These are phyloP conservation scores for Sambucus nigra DNA, from an alignment of 129 eudicot species.

Conservation along the genomic window DNA sequence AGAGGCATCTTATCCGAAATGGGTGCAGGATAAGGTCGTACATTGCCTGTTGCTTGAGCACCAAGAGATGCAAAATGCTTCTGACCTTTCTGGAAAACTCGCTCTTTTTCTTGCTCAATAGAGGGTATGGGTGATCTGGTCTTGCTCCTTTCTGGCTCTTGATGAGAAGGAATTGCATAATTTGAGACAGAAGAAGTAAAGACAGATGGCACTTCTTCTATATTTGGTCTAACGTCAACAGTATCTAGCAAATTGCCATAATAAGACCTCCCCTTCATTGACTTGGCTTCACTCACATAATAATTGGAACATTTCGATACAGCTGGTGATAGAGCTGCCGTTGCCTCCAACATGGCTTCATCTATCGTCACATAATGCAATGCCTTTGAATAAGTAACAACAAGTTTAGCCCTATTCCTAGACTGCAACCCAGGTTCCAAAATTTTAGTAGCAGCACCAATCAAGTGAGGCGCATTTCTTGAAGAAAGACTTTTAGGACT, in stretches of 20 bases:
- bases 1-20: constrained; percentile 10
- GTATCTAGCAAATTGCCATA: constrained; percentile 41
- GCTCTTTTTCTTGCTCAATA: constrained; percentile 24
- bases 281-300: background rate
- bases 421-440: constrained; percentile 71
- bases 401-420: constrained; percentile 35
- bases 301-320: constrained; percentile 7
- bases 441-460: constrained; percentile 73
- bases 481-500: constrained; percentile 38
- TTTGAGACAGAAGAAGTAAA: constrained; percentile 9
- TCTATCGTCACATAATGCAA: constrained; percentile 7
- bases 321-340: constrained; percentile 11
- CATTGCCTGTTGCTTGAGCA: constrained; percentile 10
- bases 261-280: constrained; percentile 18
- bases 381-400: constrained; percentile 37
- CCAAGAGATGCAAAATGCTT: constrained; percentile 13
- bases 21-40: constrained; percentile 13
- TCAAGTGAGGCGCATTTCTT: constrained; percentile 43
- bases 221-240: constrained; percentile 18
- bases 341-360: constrained; percentile 20
- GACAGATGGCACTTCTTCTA: constrained; percentile 18
- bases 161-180: constrained; percentile 10
- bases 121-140: constrained; percentile 17
- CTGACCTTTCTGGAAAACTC: constrained; percentile 1
- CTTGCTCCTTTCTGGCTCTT: constrained; percentile 16